Evolutionary conservation across 352 stramenopile species (phyloP), one percentile per base, ranked within the genome.

Genomic region (Pythium monospermum): DNA sequence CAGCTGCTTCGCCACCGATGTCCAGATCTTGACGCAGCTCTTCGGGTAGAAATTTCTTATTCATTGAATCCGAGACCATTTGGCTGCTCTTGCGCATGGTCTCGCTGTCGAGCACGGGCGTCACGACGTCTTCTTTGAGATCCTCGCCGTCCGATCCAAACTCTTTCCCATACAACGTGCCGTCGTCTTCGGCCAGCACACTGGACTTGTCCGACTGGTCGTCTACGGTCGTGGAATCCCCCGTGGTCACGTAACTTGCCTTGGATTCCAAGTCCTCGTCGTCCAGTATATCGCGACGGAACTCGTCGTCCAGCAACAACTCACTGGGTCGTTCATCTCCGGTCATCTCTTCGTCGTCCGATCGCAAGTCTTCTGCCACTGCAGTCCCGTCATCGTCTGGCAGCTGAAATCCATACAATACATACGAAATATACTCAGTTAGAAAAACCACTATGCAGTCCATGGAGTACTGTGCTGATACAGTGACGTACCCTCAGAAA

Each of bases 61-160:
- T 86, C 77, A 91, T 88, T 46, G 80, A 85, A 49, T 91, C 80
- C 0, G 64, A 64, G n/a, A 91, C 73, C 38, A 91, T 82, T 59
- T 87, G 83, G 31, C 83, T 72, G 53, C 77, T 87, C 13, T 77
- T 76, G 15, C 71, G 64, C 26, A 83, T 73, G 4, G 74, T 68
- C 41, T 71, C 71, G 27, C 69, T 68, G 41, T 81, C 63, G 42
- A 87, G 69, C 27, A 87, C 66, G 0, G 72, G 72, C 6, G 69
- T 59, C n/a, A 84, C 50, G 12, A 76, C 65, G 41, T 83, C 74
- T 15, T 85, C 69, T 15, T 71, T 67, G 55, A 83, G 66, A 21
- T 75, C 69, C 8, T 71, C 72, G 13, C 71, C 64, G 18, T 66
- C 64, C 4, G 73, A 57, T 12, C 66, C 59, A 61, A 91, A 91